These are phyloP conservation scores for Pseudocercospora ulei DNA, from an alignment of 2,329 filamentous ascomycete genomes.

Conservation along the genomic window DNA sequence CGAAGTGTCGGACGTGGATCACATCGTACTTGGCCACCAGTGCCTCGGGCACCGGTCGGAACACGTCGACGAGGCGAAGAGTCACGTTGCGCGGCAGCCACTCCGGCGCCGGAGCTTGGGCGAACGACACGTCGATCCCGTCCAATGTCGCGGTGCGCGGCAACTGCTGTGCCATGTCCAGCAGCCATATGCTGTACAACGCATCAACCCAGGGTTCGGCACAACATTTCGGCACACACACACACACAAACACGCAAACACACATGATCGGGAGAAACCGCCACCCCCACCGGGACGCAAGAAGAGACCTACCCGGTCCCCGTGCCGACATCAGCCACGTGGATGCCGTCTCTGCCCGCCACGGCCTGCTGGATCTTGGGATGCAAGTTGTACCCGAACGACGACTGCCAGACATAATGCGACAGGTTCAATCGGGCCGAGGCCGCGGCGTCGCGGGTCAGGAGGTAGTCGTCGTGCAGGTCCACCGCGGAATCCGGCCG, in stretches of 20 bases:
- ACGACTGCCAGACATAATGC: constrained; percentile 24
- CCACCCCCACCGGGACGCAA: no score
- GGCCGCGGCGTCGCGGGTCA: constrained; percentile 21
- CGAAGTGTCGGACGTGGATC: constrained; percentile 26
- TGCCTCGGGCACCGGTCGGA: constrained; percentile 16
- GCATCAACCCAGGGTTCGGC: constrained; percentile 1
- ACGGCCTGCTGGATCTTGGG: constrained; percentile 18
- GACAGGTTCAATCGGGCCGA: constrained; percentile 21
- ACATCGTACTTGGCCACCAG: constrained; percentile 23
- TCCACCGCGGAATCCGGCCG: constrained; percentile 21
- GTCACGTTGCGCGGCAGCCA: constrained; percentile 19
- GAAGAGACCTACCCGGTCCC: constrained; percentile 19
- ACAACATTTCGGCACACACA: no score
- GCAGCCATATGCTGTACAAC: constrained; percentile 18
- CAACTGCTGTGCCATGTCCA: constrained; percentile 21
- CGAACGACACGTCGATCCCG: constrained; percentile 25
- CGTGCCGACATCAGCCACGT: constrained; percentile 20
- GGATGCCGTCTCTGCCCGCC: constrained; percentile 15
- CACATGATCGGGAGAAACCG: background rate
- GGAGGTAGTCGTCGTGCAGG: constrained; percentile 21
- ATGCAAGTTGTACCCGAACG: constrained; percentile 22
- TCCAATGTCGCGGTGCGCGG: constrained; percentile 21
- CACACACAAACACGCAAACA: no score
- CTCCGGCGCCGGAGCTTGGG: constrained; percentile 18
- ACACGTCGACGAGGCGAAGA: constrained; percentile 21